phyloP scores from a whole-genome alignment of 2,329 filamentous ascomycete species.

The Lachnellula hyalina region DNA sequence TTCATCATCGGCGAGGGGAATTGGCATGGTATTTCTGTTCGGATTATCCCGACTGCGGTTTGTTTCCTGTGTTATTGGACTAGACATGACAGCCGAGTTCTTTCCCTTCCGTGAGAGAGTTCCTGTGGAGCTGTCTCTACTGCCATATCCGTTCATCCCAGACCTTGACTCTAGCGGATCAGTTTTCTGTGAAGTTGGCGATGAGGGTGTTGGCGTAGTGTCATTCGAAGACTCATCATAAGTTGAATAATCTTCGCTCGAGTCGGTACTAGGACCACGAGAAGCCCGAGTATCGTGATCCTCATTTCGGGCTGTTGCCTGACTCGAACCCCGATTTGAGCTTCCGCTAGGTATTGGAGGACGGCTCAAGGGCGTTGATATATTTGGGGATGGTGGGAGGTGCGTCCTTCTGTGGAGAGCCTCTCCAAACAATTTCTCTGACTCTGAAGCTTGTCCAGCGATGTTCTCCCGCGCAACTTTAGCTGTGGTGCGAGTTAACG shows the following conservation, averaged over 20 bases:
- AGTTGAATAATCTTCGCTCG: constrained; percentile 27
- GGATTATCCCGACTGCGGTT: constrained; percentile 13
- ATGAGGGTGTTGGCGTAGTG: constrained; percentile 25
- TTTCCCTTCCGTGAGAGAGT: constrained; percentile 1
- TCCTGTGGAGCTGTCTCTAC: constrained; percentile 1
- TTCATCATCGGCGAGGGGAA: constrained; percentile 11
- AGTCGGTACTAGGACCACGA: constrained; percentile 21
- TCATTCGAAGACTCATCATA: constrained; percentile 24
- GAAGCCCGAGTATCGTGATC: neutral
- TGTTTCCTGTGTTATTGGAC: constrained; percentile 4
- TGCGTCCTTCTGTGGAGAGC: neutral
- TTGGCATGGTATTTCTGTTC: constrained; percentile 13
- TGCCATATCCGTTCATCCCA: neutral
- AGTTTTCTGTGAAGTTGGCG: constrained; percentile 24
- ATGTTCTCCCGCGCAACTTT: neutral
- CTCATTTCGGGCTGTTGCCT: too few species aligned
- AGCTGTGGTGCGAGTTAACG: neutral
- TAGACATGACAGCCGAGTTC: constrained; percentile 4
- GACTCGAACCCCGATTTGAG: neutral
- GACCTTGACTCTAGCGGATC: neutral
- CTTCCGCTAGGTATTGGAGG: too few species aligned
- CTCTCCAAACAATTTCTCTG: constrained; percentile 7
- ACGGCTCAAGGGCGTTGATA: neutral
- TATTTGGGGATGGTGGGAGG: neutral
- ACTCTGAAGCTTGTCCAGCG: neutral